phyloP scores from a whole-genome alignment of 768 basidiomycete genomes.

The Hygrocybe coccinea region DNA sequence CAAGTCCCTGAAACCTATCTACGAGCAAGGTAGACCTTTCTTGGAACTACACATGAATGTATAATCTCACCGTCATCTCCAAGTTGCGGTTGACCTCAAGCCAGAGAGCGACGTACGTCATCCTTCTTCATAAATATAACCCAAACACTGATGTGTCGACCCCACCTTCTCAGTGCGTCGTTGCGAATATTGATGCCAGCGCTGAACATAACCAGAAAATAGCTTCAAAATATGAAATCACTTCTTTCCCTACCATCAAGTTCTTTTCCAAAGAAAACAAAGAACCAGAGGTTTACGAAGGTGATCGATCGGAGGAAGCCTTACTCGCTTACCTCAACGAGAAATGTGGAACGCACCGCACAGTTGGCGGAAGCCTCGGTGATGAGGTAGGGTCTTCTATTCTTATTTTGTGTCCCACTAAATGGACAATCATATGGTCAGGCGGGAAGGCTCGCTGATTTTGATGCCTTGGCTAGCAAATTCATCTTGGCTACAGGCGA shows the following conservation, averaged over 20 bases:
- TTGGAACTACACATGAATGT: not conserved
- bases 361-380: constrained; percentile 75
- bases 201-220: constrained; percentile 71
- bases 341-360: constrained; percentile 81
- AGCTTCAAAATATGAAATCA: constrained; percentile 65
- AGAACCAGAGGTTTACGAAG: constrained; percentile 60
- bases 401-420: constrained; percentile 2
- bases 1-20: constrained; percentile 83
- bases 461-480: constrained; percentile 72
- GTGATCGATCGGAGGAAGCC: constrained; percentile 65
- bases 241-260: constrained; percentile 89
- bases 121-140: not conserved
- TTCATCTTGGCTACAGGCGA: constrained; percentile 62
- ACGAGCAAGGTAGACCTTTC: constrained; percentile 58
- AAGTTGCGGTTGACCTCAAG: constrained; percentile 75
- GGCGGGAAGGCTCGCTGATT: constrained; percentile 76
- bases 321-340: constrained; percentile 79
- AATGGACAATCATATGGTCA: constrained; percentile 26
- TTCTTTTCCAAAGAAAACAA: constrained; percentile 80
- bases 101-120: constrained; percentile 64
- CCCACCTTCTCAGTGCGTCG: constrained; percentile 60
- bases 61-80: constrained; percentile 4
- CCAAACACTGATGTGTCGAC: not conserved
- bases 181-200: constrained; percentile 91
- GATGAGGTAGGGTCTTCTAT: constrained; percentile 42